A percentile compares a stretch with the other conserved stretches of the same genome.
phyloP scores from a whole-genome alignment of 129 eudicot species.

The Saposhnikovia divaricata region DNA sequence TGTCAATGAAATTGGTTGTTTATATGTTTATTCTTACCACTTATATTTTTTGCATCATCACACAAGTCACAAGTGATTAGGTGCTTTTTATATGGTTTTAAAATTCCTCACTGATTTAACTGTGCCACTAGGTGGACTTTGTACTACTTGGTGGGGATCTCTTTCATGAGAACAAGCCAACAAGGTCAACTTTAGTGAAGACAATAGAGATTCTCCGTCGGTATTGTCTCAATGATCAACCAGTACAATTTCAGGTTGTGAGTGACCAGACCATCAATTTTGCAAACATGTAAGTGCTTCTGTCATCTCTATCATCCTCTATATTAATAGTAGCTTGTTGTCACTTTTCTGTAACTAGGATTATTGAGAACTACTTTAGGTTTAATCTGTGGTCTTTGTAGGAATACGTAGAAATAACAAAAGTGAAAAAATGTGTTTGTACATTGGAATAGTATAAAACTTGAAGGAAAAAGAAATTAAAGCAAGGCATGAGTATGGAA shows the following conservation, averaged over 20 bases:
- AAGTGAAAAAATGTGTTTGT: background rate
- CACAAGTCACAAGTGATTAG: background rate
- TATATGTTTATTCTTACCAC: background rate
- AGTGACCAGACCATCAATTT: constrained; percentile 98
- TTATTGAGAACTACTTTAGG: background rate
- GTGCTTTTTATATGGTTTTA: background rate
- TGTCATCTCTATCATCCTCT: background rate
- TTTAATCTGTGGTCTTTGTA: background rate
- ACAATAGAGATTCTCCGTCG: constrained; percentile 86
- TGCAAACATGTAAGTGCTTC: constrained; percentile 62
- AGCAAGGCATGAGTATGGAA: background rate
- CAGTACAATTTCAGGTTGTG: constrained; percentile 97
- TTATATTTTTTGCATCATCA: background rate
- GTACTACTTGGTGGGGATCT: constrained; percentile 98
- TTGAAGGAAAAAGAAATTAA: background rate
- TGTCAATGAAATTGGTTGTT: background rate
- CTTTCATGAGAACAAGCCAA: constrained; percentile 96
- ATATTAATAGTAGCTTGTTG: background rate
- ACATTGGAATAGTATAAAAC: background rate
- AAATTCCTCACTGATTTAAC: background rate
- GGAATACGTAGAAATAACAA: background rate
- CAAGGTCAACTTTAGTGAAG: constrained; percentile 91
- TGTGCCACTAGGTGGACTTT: constrained; percentile 67
- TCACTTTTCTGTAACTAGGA: background rate
- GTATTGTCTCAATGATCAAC: constrained; percentile 77